Conservation (phyloP, 306 rosid species). For the Ochetophila trinervis region DNA sequence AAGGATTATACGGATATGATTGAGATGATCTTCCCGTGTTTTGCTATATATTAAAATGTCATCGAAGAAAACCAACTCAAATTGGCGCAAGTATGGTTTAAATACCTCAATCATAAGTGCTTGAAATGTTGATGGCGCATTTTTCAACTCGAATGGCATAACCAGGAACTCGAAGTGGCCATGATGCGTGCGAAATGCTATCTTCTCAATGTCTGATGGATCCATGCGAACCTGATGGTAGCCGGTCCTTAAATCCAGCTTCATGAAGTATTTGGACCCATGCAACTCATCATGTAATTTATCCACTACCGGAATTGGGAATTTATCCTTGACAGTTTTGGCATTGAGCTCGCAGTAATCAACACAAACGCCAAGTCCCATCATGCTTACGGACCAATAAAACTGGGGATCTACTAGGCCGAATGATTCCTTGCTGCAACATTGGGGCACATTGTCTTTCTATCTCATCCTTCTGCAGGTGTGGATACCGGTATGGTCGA, state of each 20-base stretch:
- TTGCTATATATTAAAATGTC: no score
- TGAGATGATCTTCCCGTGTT: no score
- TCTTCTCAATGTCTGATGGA: neutral
- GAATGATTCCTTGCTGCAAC: no score
- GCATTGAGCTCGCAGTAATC: neutral
- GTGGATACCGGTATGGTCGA: neutral
- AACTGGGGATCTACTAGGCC: no score
- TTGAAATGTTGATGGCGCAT: neutral
- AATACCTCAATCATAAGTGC: no score
- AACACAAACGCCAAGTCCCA: neutral
- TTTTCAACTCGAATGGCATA: neutral
- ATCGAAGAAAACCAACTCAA: no score
- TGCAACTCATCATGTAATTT: neutral
- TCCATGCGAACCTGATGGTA: neutral
- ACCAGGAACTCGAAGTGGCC: neutral
- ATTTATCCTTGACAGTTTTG: neutral
- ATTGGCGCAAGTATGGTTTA: no score
- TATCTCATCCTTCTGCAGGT: no score
- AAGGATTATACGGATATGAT: no score
- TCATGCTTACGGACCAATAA: no score
- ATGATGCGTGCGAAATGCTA: neutral
- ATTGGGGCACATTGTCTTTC: no score
- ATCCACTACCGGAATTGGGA: neutral
- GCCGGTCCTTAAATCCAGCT: neutral
- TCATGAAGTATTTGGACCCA: neutral